Evolutionary conservation across 192 early-diverging fungal species (phyloP), one percentile per base, ranked within the genome.

Genomic region (Rhizoclosmatium globosum): DNA sequence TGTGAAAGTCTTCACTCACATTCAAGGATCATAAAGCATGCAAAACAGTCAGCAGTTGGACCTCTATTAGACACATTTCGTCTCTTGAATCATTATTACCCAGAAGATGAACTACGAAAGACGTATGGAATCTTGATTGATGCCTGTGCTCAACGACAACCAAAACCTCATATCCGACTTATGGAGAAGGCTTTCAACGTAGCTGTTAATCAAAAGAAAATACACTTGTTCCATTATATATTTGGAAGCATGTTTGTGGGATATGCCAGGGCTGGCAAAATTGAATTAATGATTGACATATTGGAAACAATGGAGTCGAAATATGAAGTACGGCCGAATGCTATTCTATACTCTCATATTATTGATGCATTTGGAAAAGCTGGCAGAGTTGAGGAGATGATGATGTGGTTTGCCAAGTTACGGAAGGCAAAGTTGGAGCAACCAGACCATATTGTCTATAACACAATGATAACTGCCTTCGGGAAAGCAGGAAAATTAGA

Each of bases 401-500:
- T 71, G 69, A 48, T 47, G 23, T 71, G 69, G 69, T 56, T 71
- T 57, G 69, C n/a, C 17, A 41, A 39, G 39, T 53, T 71, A 48
- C 47, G 53, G 13, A 38, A 57, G 39, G 4, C 46, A 17, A 31
- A 7, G 46, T 71, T n/a, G 38, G 69, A n/a, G 38, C 21, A 31
- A 31, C 31, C 31, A 7, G 69, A 71, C 39, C 69, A 71, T 71
- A 39, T 39, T 4, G 69, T 46, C 56, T 71, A 71, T 41, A 71
- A 71, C 38, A 31, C 31, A 4, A n/a, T 17, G 3, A 71, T 71
- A n/a, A 71, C 69, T 4, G 69, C 48, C n/a, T 47, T 71, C 19
- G 69, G 69, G 31, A 48, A 56, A 47, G 46, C 39, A 11, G 69
- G 69, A 9, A 38, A 71, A 7, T 4, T 71, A 11, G 4, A 17